Conservation (phyloP, 441 rosid species). For the Bruguiera hainesii region DNA sequence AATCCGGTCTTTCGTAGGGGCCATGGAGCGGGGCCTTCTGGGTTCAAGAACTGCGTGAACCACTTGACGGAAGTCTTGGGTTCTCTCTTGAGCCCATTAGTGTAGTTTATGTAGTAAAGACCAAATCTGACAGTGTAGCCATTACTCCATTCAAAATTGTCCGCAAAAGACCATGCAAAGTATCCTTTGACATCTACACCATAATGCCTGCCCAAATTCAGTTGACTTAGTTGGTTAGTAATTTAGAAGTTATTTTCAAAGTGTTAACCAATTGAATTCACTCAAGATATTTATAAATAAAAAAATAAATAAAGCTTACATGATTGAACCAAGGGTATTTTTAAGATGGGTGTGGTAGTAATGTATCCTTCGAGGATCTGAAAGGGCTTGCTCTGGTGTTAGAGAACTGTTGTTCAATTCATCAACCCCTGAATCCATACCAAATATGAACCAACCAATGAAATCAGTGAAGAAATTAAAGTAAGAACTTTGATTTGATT, state of each 20-base stretch:
- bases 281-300: no score
- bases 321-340: slow-evolving; percentile 20
- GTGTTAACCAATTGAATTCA: neutral
- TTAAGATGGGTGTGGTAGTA: slow-evolving; percentile 21
- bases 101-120: slow-evolving; percentile 36
- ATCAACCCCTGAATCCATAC: slow-evolving; percentile 24
- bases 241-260: no score
- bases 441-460: no score
- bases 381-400: slow-evolving; percentile 14
- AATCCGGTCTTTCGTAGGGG: no score
- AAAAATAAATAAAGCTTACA: slow-evolving; percentile 11
- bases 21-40: neutral
- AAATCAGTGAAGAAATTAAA: neutral
- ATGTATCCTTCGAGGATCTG: slow-evolving; percentile 18
- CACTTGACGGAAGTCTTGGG: slow-evolving; percentile 43
- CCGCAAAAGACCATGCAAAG: slow-evolving; percentile 40
- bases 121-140: slow-evolving; percentile 43
- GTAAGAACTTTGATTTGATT: no score
- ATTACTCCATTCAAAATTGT: slow-evolving; percentile 40
- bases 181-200: slow-evolving; percentile 40
- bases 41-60: slow-evolving; percentile 36
- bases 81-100: slow-evolving; percentile 30
- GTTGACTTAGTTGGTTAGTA: no score
- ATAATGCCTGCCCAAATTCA: neutral
- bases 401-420: slow-evolving; percentile 20